Evolutionary conservation across 2,329 filamentous ascomycete species (phyloP), one percentile per base, ranked within the genome.

Genomic region (Incumbomyces delicatus): DNA sequence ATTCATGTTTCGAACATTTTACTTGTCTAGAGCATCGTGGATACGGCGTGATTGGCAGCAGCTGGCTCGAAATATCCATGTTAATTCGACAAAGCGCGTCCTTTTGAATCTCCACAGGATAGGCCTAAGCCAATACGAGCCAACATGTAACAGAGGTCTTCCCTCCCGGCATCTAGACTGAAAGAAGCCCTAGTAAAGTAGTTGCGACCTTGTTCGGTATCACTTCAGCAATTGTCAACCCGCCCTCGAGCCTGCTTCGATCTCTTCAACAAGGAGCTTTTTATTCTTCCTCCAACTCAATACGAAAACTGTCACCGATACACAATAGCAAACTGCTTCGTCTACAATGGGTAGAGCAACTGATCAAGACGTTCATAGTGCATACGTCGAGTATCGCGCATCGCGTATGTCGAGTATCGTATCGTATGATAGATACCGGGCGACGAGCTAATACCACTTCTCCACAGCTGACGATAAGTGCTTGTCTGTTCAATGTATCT

Each of bases 301-400:
- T 29, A 35, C 12, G 6, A 16, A 22, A 11, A 8, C 22, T 27
- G 5, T 27, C 22, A 27, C 22, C 5, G 8, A 27, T 27, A 5
- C 22, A 27, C 22, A 27, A 27, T 5, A 27, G 5, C 22, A 27
- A 27, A 8, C 22, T 27, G 22, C 22, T 8, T 27, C 22, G 8
- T 27, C 22, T 3, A 63, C 54, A 51, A 73, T 73, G 70, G 70
- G 70, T 60, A 67, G 70, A 48, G 72, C 70, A 36, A 68, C 72
- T 58, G 70, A 73, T 62, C 69, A 71, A 58, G 70, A 72, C 57
- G 70, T 73, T 51, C 70, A 73, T 61, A 68, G 69, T 53, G 70
- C 70, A 52, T 73, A 72, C 59, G 69, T 73, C 61, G 70, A 73
- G 62, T 73, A 73, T 61, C 68, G 70, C 60, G 70, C 70, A 63